Evolutionary conservation across 371 early-diverging fungal genomes (phyloP).

Genomic region (Batkoa obscura): DNA sequence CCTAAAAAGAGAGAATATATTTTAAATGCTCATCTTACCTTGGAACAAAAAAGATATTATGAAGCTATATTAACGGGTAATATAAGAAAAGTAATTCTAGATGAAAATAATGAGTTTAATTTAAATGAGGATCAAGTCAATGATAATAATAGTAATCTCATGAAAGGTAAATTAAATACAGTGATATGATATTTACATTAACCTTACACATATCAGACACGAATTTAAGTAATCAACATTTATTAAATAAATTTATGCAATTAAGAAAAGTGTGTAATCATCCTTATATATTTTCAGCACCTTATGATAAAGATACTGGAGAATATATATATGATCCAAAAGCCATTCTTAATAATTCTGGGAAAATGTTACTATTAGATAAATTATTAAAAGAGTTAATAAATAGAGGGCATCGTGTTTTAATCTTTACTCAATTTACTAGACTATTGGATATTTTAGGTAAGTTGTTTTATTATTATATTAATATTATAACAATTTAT

Average conservation of each 20-base stretch:
- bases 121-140: no score
- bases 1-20: slow-evolving; percentile 85
- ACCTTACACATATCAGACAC: no score
- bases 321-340: slow-evolving; percentile 25
- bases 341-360: slow-evolving; percentile 39
- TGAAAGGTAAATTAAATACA: no score
- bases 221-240: no score
- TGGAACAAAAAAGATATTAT: slow-evolving; percentile 62
- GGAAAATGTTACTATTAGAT: slow-evolving; percentile 78
- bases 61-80: slow-evolving; percentile 60
- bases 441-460: slow-evolving; percentile 82
- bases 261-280: slow-evolving; percentile 91
- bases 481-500: no score
- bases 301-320: slow-evolving; percentile 27
- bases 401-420: slow-evolving; percentile 60
- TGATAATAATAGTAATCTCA: no score
- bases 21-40: slow-evolving; percentile 63
- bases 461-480: slow-evolving; percentile 22
- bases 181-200: no score
- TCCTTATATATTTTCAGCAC: slow-evolving; percentile 79
- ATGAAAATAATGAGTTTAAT: no score
- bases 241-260: slow-evolving; percentile 81
- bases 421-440: slow-evolving; percentile 91
- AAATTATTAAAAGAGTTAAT: slow-evolving; percentile 60
- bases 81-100: no score